Conservation (phyloP, 192 early-diverging fungal species). For the Podila horticola region DNA sequence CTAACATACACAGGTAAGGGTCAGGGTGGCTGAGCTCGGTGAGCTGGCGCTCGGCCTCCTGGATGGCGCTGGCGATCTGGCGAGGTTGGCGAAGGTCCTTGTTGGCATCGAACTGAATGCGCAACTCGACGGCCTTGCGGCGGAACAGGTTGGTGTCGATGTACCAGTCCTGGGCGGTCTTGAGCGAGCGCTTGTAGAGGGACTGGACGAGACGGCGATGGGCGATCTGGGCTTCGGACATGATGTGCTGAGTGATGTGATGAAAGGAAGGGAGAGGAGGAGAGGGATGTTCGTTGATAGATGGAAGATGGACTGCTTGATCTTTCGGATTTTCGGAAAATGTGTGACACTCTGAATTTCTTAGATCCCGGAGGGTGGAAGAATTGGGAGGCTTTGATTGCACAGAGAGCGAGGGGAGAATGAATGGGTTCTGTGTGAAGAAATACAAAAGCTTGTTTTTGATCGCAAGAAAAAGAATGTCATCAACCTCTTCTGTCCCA, state of each 20-base stretch:
- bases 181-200: slow-evolving; percentile 87
- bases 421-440: too few relatives aligned
- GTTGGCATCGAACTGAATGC: slow-evolving; percentile 87
- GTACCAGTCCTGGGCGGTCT: slow-evolving; percentile 89
- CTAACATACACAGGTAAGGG: slow-evolving; percentile 80
- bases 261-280: slow-evolving; percentile 7
- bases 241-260: slow-evolving; percentile 18
- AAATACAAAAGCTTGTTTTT: neutral
- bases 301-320: neutral
- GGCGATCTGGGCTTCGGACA: slow-evolving; percentile 60
- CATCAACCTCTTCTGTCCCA: slow-evolving; percentile 9
- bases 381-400: too few relatives aligned
- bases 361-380: too few relatives aligned
- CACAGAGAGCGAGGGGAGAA: too few relatives aligned
- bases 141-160: slow-evolving; percentile 82
- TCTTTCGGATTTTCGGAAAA: slow-evolving; percentile 9
- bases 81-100: slow-evolving; percentile 76
- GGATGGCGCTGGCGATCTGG: slow-evolving; percentile 73
- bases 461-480: neutral
- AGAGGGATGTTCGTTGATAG: neutral
- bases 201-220: slow-evolving; percentile 81
- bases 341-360: too few relatives aligned
- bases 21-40: slow-evolving; percentile 79
- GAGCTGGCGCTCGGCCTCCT: slow-evolving; percentile 78
- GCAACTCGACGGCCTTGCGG: slow-evolving; percentile 84